phyloP scores from a whole-genome alignment of 352 stramenopile genomes.

The Globisporangium megalacanthum region DNA sequence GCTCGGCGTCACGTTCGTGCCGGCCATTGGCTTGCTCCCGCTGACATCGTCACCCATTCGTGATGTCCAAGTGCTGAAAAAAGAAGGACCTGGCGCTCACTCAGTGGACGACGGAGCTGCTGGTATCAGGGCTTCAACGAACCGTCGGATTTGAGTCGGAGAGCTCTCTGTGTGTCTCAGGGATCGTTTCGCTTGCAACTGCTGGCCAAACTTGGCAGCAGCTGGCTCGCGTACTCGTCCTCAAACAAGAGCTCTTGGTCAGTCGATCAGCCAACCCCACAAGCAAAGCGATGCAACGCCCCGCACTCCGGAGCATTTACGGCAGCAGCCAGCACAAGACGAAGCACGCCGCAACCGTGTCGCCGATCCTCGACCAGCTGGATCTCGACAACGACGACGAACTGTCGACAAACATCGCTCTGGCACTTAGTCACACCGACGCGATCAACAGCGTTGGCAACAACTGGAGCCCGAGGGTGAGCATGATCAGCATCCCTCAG shows the following conservation, averaged over 20 bases:
- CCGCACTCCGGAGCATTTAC: constrained; percentile 37
- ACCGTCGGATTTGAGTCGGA: too few species aligned
- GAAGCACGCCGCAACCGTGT: constrained; percentile 47
- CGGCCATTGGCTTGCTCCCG: constrained; percentile 3
- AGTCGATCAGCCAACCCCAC: background rate
- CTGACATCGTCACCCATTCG: background rate
- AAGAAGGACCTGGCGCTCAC: too few species aligned
- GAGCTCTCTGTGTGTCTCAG: background rate
- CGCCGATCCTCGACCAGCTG: constrained; percentile 37
- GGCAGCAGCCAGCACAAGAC: constrained; percentile 24
- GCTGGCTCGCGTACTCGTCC: background rate
- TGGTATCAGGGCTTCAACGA: too few species aligned
- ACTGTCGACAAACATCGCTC: constrained; percentile 7
- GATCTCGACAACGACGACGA: constrained; percentile 18
- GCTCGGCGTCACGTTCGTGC: background rate
- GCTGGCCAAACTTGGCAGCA: background rate
- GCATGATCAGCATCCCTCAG: constrained; percentile 7
- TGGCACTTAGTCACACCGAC: background rate
- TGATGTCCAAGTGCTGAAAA: too few species aligned
- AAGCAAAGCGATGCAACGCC: constrained; percentile 25
- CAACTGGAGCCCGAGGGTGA: constrained; percentile 4
- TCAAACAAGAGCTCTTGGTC: background rate
- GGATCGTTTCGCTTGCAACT: background rate
- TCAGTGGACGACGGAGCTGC: too few species aligned
- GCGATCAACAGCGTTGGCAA: background rate